Percentiles rank a stretch among this genome's conserved stretches.
phyloP scores from a whole-genome alignment of 2,329 filamentous ascomycete genomes.

The Xenoacremonium recifei region DNA sequence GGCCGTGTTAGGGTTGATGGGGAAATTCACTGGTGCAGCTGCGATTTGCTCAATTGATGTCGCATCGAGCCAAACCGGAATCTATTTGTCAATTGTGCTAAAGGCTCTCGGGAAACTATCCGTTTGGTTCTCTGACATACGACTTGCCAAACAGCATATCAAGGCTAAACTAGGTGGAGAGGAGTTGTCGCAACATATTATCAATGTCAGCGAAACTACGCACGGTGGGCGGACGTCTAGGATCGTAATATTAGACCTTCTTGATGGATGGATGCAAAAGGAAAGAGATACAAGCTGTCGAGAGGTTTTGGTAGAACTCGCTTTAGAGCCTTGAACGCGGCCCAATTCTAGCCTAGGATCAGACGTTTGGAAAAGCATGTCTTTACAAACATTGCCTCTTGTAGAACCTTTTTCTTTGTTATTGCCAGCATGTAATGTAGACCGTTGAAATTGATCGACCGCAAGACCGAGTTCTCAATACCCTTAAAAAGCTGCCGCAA shows the following conservation, averaged over 20 bases:
- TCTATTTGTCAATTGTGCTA: neutral
- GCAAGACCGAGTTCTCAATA: too few species aligned
- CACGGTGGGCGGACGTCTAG: neutral
- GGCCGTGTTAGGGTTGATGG: neutral
- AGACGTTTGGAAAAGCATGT: too few species aligned
- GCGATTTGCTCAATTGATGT: neutral
- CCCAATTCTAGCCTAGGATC: too few species aligned
- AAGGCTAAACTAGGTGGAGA: neutral
- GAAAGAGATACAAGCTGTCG: neutral
- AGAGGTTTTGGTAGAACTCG: neutral
- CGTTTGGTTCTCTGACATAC: neutral
- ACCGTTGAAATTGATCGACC: too few species aligned
- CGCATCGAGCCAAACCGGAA: neutral
- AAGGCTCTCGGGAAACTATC: neutral
- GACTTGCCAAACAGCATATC: neutral
- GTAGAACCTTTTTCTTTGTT: too few species aligned
- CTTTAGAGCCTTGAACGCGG: too few species aligned
- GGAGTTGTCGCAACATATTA: neutral
- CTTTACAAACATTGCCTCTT: too few species aligned
- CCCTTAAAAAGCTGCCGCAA: too few species aligned
- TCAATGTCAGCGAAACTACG: neutral
- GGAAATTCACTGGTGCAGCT: slow-evolving; percentile 1
- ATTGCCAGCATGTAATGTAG: too few species aligned
- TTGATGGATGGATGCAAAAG: neutral
- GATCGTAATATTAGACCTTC: neutral